Evolutionary conservation across 2,329 filamentous ascomycete species (phyloP).

Genomic region (Anthostomella pinea): DNA sequence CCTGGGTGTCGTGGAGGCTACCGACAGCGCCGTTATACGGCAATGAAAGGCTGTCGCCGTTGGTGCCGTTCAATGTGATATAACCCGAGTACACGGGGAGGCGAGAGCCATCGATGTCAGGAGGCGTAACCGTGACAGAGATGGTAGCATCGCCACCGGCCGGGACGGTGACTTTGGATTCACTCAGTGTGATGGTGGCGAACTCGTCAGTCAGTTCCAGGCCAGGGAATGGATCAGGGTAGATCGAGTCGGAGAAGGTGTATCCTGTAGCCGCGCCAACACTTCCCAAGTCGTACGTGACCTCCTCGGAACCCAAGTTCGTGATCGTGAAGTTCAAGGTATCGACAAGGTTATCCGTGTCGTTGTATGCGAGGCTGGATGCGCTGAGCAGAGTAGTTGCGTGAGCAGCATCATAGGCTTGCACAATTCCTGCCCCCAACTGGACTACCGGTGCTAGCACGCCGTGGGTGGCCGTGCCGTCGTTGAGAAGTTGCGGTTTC

Average conservation of each 20-base stretch:
- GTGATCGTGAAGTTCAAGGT: constrained; percentile 52
- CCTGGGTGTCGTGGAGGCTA: constrained; percentile 33
- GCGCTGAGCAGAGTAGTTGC: constrained; percentile 51
- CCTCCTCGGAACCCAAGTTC: constrained; percentile 47
- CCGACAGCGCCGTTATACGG: constrained; percentile 37
- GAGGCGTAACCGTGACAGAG: constrained; percentile 44
- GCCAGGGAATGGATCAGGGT: constrained; percentile 44
- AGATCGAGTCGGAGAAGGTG: constrained; percentile 41
- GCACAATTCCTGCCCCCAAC: constrained; percentile 58
- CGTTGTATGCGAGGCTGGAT: constrained; percentile 62
- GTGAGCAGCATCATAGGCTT: constrained; percentile 57
- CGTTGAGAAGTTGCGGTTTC: constrained; percentile 17
- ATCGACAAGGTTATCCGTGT: constrained; percentile 54
- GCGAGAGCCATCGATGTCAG: constrained; percentile 37
- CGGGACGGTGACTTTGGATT: constrained; percentile 30
- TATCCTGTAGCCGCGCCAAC: constrained; percentile 52
- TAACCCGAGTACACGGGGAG: constrained; percentile 49
- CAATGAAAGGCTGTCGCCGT: constrained; percentile 34
- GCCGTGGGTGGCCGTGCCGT: constrained; percentile 26
- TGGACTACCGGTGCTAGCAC: constrained; percentile 55
- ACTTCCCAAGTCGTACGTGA: constrained; percentile 53
- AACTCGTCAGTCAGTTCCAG: constrained; percentile 37
- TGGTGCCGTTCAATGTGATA: constrained; percentile 43
- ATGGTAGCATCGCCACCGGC: constrained; percentile 32
- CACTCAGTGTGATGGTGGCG: constrained; percentile 43